Evolutionary conservation across 1,284 basidiomycete genomes (phyloP).

Genomic region (Trichosporon sp.): DNA sequence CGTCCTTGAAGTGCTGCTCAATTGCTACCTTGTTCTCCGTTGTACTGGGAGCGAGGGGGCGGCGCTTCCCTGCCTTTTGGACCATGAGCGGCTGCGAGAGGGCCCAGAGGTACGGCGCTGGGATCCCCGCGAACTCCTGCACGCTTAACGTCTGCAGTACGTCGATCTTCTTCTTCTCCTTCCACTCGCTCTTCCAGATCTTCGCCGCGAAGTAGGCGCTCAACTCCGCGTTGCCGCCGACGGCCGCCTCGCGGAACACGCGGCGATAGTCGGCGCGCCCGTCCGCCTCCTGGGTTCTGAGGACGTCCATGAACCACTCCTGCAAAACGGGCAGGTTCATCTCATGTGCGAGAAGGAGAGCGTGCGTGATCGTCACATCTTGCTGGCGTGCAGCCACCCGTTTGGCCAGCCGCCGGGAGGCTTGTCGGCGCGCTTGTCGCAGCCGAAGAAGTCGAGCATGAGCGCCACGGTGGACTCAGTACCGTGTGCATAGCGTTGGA

Average conservation of each 20-base stretch:
- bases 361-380: background rate
- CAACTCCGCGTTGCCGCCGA: background rate
- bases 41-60: background rate
- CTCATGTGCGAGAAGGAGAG: background rate
- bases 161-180: background rate
- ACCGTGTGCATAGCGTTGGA: background rate
- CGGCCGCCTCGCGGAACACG: background rate
- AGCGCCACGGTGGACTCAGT: background rate
- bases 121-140: background rate
- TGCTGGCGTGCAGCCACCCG: background rate
- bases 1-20: background rate
- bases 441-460: background rate
- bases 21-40: background rate
- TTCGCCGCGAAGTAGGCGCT: background rate
- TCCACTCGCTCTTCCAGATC: background rate
- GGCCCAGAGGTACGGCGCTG: background rate
- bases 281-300: background rate
- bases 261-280: background rate
- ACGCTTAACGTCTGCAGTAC: background rate
- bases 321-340: background rate
- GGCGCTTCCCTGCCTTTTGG: background rate
- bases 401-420: background rate
- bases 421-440: background rate
- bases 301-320: background rate
- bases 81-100: background rate